Evolutionary conservation across 805 yeast genomes (phyloP).

Genomic region (Metschnikowia orientalis): DNA sequence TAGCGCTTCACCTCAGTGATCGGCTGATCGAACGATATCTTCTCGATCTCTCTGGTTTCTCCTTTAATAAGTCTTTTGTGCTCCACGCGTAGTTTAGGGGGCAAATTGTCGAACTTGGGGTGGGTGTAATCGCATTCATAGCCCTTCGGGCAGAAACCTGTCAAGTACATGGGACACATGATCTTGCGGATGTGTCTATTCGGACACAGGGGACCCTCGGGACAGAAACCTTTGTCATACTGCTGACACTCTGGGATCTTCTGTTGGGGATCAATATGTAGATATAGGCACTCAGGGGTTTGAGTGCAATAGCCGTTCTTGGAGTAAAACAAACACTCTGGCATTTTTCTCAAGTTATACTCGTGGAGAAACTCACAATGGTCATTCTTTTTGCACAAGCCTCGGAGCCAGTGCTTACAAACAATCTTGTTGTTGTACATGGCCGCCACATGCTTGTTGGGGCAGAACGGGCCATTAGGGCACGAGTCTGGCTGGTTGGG

Average conservation of each 20-base stretch:
- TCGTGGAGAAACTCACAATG: slow-evolving; percentile 96
- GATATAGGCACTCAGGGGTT: slow-evolving; percentile 87
- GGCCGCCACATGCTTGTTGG: slow-evolving; percentile 72
- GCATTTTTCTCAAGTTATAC: slow-evolving; percentile 90
- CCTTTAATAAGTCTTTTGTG: slow-evolving; percentile 17
- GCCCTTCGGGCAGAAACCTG: slow-evolving; percentile 94
- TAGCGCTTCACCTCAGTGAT: slow-evolving; percentile 15
- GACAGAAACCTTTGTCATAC: slow-evolving; percentile 86
- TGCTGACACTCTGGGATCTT: slow-evolving; percentile 85
- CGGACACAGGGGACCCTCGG: slow-evolving; percentile 82
- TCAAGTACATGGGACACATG: slow-evolving; percentile 72
- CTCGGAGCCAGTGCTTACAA: slow-evolving; percentile 97
- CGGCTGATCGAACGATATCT: slow-evolving; percentile 20
- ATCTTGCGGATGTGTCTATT: slow-evolving; percentile 74
- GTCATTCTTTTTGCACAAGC: slow-evolving; percentile 93
- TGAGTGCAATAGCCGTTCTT: slow-evolving; percentile 86
- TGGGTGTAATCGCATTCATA: slow-evolving; percentile 74
- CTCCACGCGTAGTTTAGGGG: slow-evolving; percentile 26
- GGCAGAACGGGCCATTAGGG: slow-evolving; percentile 82
- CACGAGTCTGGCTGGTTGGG: slow-evolving; percentile 61
- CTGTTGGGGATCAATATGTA: slow-evolving; percentile 85
- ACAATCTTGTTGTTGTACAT: slow-evolving; percentile 60
- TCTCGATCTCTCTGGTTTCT: slow-evolving; percentile 19
- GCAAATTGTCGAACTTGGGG: slow-evolving; percentile 63
- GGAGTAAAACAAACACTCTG: slow-evolving; percentile 86